Base-by-base conservation (phyloP, 768 basidiomycete species). In the Crassisporium funariophilum region DNA sequence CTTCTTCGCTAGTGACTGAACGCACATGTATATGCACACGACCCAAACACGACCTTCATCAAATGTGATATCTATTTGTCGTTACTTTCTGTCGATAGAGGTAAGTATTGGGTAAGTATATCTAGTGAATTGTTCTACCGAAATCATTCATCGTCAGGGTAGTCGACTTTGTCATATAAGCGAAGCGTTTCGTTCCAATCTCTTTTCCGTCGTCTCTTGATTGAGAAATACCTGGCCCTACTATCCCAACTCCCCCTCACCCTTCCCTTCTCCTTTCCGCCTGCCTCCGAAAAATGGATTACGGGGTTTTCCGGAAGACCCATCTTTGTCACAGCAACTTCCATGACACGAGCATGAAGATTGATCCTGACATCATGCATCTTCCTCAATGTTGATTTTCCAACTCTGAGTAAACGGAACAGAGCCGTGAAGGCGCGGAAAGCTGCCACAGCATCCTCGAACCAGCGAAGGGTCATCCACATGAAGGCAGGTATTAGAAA, bases 381-480 rank as follows among this genome's bases (percentile, higher is more conserved):
- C 34, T 69, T 57, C 47, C 75, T 70, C 44, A 94, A 65, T 3
- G 78, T 78, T 3, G 69, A 58, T 37, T 78, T 76, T 5, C 87
- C 86, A 16, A 88, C 78, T 34, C 74, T 64, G 9, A 93, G 64
- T 6, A 94, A 70, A 11, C 83, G 78, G 5, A 70, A 54, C 11
- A 94, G 76, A 1, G 84, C 71, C 0, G 73, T 67, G 51, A 86
- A 79, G 3, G 92, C 92, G 34, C 92, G 82, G 59, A 87, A 83
- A 4, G 90, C 81, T 0, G 90, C 79, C 3, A 91, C 74, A 1
- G 85, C 83, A 54, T 94, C 92, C 61, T 95, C 92, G 31, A 89
- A 72, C 90, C 91, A 94, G 41, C 92, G 82, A 49, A 95, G 72
- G 13, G 87, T 79, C 72, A 93, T 83, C 91, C 92, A 95, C 92